A percentile compares a stretch with the other conserved stretches of the same genome.
These are phyloP conservation scores for Fagopyrum esculentum DNA, from an alignment of 148 eudicot species.

Conservation along the genomic window DNA sequence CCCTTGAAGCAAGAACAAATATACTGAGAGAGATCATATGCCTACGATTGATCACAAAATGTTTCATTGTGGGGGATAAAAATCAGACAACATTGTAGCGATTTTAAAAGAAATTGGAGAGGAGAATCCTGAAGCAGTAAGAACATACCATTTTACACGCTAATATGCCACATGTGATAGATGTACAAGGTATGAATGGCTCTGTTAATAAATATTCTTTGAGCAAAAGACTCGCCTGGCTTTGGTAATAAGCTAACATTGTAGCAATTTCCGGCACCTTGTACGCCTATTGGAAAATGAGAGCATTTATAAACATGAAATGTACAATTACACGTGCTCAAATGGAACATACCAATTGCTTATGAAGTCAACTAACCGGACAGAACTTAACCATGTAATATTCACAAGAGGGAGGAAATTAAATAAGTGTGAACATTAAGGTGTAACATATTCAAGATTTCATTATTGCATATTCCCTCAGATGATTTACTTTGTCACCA, in stretches of 20 bases:
- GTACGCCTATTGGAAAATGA: neutral
- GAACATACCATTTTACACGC: slow-evolving; percentile 34
- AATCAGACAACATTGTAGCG: neutral
- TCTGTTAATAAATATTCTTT: slow-evolving; percentile 21
- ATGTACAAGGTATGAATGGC: slow-evolving; percentile 30
- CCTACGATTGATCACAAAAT: slow-evolving; percentile 16
- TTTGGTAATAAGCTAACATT: slow-evolving; percentile 12
- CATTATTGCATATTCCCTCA: neutral
- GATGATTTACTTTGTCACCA: neutral
- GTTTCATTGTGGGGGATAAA: slow-evolving; percentile 5
- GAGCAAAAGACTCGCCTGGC: slow-evolving; percentile 17
- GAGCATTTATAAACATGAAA: neutral
- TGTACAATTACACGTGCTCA: neutral
- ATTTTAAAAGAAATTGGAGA: neutral
- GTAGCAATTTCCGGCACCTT: neutral
- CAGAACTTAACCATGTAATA: slow-evolving; percentile 1
- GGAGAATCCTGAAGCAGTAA: slow-evolving; percentile 4
- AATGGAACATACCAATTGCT: neutral
- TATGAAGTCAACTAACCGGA: neutral
- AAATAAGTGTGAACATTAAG: neutral
- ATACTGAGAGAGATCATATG: slow-evolving; percentile 28
- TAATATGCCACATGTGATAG: slow-evolving; percentile 30
- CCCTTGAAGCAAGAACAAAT: slow-evolving; percentile 31
- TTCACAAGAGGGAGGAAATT: neutral
- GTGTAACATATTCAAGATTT: neutral